These are phyloP conservation scores for Dryas octopetala DNA, from an alignment of 306 rosid species.

Conservation along the genomic window DNA sequence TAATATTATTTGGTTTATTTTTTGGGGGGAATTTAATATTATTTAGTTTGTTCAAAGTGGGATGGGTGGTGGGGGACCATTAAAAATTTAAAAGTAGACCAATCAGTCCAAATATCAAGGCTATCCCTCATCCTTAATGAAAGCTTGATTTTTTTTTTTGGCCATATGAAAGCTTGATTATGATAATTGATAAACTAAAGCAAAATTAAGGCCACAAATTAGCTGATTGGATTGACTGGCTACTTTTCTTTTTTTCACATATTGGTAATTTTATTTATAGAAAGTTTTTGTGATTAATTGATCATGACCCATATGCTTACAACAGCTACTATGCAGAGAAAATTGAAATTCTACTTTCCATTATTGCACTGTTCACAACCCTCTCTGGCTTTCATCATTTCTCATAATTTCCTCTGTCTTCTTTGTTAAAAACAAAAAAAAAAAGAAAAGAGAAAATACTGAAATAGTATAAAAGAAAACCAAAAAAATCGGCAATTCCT, in stretches of 20 bases:
- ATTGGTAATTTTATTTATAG: background rate
- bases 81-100: background rate
- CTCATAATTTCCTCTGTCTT: background rate
- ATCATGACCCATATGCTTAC: conserved; percentile 5
- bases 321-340: background rate
- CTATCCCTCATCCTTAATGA: background rate
- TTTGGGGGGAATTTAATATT: no score
- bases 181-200: conserved; percentile 7
- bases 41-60: background rate
- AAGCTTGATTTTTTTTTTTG: background rate
- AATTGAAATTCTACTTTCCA: conserved; percentile 6
- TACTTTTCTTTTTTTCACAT: background rate
- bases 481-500: conserved; percentile 29
- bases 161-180: background rate
- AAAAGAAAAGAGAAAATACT: background rate
- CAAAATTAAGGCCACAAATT: background rate
- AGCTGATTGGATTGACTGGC: background rate
- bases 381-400: background rate
- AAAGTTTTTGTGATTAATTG: conserved; percentile 22
- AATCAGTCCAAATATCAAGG: background rate
- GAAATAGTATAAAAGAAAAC: background rate
- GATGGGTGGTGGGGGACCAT: background rate
- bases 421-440: background rate
- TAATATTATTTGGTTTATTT: background rate
- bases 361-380: background rate